Evolutionary conservation across 768 basidiomycete genomes (phyloP).

Genomic region (Mycena metata): DNA sequence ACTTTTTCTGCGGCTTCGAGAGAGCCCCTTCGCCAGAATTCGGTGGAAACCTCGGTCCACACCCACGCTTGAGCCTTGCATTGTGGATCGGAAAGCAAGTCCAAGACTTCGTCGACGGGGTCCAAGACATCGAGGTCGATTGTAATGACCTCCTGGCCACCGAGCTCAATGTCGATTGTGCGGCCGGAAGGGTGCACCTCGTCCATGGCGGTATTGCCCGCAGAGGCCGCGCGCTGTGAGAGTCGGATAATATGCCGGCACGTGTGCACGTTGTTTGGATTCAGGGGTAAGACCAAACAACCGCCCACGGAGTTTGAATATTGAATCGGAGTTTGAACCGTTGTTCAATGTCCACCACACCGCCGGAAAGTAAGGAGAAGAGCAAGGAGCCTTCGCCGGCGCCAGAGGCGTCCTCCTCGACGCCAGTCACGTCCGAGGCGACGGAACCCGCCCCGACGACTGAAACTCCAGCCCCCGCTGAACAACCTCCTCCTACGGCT

Average conservation of each 20-base stretch:
- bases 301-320: no score
- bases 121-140: constrained; percentile 92
- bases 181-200: constrained; percentile 58
- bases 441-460: constrained; percentile 23
- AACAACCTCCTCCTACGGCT: constrained; percentile 41
- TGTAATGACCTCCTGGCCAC: constrained; percentile 87
- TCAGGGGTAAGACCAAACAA: no score
- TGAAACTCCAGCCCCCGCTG: constrained; percentile 29
- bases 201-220: no score
- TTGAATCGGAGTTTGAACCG: constrained; percentile 33
- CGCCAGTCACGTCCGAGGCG: constrained; percentile 27
- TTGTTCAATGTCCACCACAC: constrained; percentile 20
- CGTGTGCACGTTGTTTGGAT: no score
- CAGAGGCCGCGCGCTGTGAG: no score
- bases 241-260: no score
- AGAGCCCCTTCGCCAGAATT: constrained; percentile 88
- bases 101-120: constrained; percentile 80
- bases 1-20: constrained; percentile 85
- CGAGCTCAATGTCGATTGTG: constrained; percentile 82
- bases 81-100: constrained; percentile 78
- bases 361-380: constrained; percentile 22
- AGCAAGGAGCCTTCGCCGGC: constrained; percentile 31
- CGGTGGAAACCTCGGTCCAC: constrained; percentile 88
- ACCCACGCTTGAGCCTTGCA: constrained; percentile 70
- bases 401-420: constrained; percentile 31